Percentiles rank a stretch among this genome's conserved stretches.
Conservation (phyloP, 2,329 filamentous ascomycete species). For the Sphaceloma murrayae region DNA sequence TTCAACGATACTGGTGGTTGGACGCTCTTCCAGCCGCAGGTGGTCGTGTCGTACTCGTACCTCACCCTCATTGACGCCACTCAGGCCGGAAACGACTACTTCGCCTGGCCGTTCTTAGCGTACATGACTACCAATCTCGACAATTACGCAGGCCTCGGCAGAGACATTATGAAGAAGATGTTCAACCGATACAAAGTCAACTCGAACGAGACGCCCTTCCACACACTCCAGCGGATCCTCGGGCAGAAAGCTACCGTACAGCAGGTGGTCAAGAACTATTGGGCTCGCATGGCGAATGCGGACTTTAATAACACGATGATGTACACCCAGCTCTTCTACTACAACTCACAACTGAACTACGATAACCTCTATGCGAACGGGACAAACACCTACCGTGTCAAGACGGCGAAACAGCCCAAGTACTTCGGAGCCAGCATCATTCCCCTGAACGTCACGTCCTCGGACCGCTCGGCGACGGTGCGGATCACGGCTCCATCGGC, state of each 20-base stretch:
- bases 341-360: slow-evolving; percentile 34
- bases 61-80: slow-evolving; percentile 40
- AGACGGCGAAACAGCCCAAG: slow-evolving; percentile 33
- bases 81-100: slow-evolving; percentile 38
- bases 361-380: slow-evolving; percentile 34
- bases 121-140: slow-evolving; percentile 44
- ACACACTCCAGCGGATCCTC: slow-evolving; percentile 35
- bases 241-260: slow-evolving; percentile 26
- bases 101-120: slow-evolving; percentile 43
- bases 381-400: slow-evolving; percentile 36
- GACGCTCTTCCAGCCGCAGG: slow-evolving; percentile 35
- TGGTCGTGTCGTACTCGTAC: slow-evolving; percentile 39
- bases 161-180: slow-evolving; percentile 21
- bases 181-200: slow-evolving; percentile 36
- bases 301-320: slow-evolving; percentile 41
- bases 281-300: slow-evolving; percentile 45
- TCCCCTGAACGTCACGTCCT: slow-evolving; percentile 28
- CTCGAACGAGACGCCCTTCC: slow-evolving; percentile 44
- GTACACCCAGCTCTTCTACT: slow-evolving; percentile 31
- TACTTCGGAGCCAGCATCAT: slow-evolving; percentile 46
- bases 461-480: slow-evolving; percentile 20
- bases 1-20: slow-evolving; percentile 27
- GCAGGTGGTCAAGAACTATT: slow-evolving; percentile 41
- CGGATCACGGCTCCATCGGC: slow-evolving; percentile 29
- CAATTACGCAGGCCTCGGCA: slow-evolving; percentile 27